Conservation (phyloP, 768 basidiomycete genomes). For the Agrocybe pediades region DNA sequence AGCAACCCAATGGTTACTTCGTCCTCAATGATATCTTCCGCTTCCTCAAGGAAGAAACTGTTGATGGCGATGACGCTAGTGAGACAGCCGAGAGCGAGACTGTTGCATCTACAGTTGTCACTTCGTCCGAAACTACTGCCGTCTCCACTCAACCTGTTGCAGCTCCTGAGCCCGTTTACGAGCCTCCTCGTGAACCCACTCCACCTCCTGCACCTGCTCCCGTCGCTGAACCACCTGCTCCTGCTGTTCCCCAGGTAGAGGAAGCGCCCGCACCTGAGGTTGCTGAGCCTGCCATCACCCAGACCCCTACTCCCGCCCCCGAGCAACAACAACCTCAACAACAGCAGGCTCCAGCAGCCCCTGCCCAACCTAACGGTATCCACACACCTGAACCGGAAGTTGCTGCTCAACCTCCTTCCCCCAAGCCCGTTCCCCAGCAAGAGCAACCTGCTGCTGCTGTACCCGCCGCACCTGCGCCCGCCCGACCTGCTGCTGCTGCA, state of each 20-base stretch:
- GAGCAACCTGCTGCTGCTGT: slow-evolving; percentile 28
- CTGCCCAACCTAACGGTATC: slow-evolving; percentile 36
- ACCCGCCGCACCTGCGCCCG: slow-evolving; percentile 20
- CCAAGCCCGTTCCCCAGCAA: slow-evolving; percentile 32
- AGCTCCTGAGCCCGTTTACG: slow-evolving; percentile 30
- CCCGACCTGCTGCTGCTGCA: slow-evolving; percentile 27
- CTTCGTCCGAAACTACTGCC: slow-evolving; percentile 25
- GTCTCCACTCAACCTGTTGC: slow-evolving; percentile 31
- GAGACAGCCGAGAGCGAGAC: slow-evolving; percentile 44
- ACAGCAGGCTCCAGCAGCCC: slow-evolving; percentile 22
- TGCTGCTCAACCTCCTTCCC: slow-evolving; percentile 30
- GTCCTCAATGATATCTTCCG: slow-evolving; percentile 99
- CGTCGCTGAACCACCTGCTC: slow-evolving; percentile 24
- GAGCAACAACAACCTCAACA: slow-evolving; percentile 14
- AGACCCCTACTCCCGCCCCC: slow-evolving; percentile 36
- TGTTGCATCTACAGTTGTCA: slow-evolving; percentile 33
- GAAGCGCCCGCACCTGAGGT: slow-evolving; percentile 44
- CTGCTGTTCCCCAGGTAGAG: slow-evolving; percentile 32
- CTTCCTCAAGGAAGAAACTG: slow-evolving; percentile 94
- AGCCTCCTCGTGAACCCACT: slow-evolving; percentile 35
- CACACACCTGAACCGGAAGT: slow-evolving; percentile 42
- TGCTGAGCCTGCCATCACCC: slow-evolving; percentile 35
- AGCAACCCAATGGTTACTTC: slow-evolving; percentile 98
- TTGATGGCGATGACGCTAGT: slow-evolving; percentile 72
- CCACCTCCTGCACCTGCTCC: slow-evolving; percentile 29